phyloP scores from a whole-genome alignment of 148 eudicot genomes.

The Rhododendron griersonianum region DNA sequence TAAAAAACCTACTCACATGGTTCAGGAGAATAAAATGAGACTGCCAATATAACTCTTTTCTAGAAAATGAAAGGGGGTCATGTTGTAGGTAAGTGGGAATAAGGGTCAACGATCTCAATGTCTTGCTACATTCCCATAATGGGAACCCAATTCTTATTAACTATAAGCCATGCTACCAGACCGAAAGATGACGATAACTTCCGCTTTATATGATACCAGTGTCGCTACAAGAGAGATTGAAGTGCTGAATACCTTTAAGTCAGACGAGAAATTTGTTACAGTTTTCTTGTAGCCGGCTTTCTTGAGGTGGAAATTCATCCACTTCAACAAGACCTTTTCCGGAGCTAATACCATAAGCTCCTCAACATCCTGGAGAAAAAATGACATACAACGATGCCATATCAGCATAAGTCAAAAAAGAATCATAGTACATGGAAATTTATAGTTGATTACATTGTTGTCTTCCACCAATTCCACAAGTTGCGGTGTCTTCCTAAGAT shows the following conservation, averaged over 20 bases:
- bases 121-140: neutral
- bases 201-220: neutral
- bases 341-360: slow-evolving; percentile 92
- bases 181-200: neutral
- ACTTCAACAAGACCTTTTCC: slow-evolving; percentile 81
- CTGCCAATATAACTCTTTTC: neutral
- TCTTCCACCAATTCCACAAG: slow-evolving; percentile 89
- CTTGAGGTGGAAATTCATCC: slow-evolving; percentile 98
- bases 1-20: neutral
- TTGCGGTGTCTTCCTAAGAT: slow-evolving; percentile 89
- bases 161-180: neutral
- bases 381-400: slow-evolving; percentile 7
- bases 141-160: neutral
- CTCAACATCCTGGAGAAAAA: slow-evolving; percentile 72
- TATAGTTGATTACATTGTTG: slow-evolving; percentile 42
- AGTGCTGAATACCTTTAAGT: slow-evolving; percentile 63
- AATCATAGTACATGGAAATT: neutral
- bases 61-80: neutral
- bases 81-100: neutral
- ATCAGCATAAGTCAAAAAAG: neutral
- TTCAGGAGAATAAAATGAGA: neutral
- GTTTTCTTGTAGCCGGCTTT: slow-evolving; percentile 76
- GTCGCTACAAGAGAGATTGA: neutral
- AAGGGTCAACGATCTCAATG: neutral
- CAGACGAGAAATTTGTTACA: slow-evolving; percentile 82